phyloP scores from a whole-genome alignment of 106 monocot genomes.

The Dioscorea zingiberensis region DNA sequence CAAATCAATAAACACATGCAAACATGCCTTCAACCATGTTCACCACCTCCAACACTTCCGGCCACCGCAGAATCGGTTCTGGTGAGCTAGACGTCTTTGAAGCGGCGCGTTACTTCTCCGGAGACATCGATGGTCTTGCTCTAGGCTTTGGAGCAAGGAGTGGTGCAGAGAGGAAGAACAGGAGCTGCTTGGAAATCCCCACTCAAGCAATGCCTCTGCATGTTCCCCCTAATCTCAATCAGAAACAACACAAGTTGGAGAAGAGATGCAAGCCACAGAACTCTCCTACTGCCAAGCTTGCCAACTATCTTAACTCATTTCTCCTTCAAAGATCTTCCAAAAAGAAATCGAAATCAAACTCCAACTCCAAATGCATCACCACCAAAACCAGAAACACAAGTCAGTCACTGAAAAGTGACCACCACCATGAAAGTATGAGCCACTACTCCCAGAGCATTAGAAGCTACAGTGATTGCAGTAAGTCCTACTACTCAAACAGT shows the following conservation, averaged over 20 bases:
- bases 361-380: too few relatives aligned
- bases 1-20: neutral
- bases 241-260: too few relatives aligned
- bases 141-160: neutral
- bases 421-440: too few relatives aligned
- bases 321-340: conserved; percentile 19
- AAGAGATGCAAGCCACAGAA: conserved; percentile 12
- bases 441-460: too few relatives aligned
- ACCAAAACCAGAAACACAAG: too few relatives aligned
- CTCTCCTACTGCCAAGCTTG: conserved; percentile 27
- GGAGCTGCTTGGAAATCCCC: neutral
- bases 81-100: conserved; percentile 50
- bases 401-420: too few relatives aligned
- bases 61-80: conserved; percentile 16
- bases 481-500: neutral
- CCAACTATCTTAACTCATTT: conserved; percentile 25
- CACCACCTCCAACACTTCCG: neutral
- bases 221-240: too few relatives aligned
- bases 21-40: neutral
- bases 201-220: neutral
- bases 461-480: neutral
- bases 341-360: too few relatives aligned
- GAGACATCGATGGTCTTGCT: conserved; percentile 1
- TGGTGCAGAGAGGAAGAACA: neutral
- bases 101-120: conserved; percentile 34